Base-by-base conservation (phyloP, 108 stramenopile genomes). In the Pseudonitzschia multiseries region DNA sequence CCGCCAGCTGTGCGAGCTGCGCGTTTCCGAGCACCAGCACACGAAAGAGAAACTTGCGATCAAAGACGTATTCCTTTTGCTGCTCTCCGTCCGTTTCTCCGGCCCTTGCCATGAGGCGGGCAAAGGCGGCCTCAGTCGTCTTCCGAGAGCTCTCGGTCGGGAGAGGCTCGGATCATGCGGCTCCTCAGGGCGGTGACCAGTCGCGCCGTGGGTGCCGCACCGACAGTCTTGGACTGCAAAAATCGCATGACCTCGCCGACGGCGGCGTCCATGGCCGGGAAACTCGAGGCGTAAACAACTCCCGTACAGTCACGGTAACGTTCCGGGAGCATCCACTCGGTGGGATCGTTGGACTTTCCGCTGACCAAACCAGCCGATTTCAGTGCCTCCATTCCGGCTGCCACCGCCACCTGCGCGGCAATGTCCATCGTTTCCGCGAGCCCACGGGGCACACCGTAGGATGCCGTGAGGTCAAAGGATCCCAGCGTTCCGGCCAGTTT, bases 31-130 rank as follows among this genome's bases (percentile, higher is more conserved):
- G 77, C 10, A 96, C 95, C 13, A 98, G 78, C 1, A 97, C 95
- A 8, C 96, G 88, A 78, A 98, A 98, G n/a, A 98, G 83, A 79
- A 98, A 98, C 79, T 98, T 98, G 20, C 98, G 87, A 67, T 98
- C 98, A 72, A 97, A 98, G 56, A 91, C 93, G 72, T 97, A 97
- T 0, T 82, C 64, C 26, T 71, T 64, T 0, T 54, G 78, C 14
- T 44, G 71, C 22, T 71, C 77, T 44, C 81, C 86, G 26, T 77
- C 81, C 17, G 78, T 76, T 75, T 89, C 87, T 62, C 76, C 72
- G 5, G 89, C 87, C 57, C 89, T 85, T 29, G 77, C 77, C 62
- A 89, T 60, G 22, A 95, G 79, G 51, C 89, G 83, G n/a, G 90
- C 86, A 71, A 95, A 93, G 9, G 88, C 85, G 42, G 88, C 87